Percentiles rank a stretch among this genome's conserved stretches.
phyloP scores from a whole-genome alignment of 1,139 yeast species.

The Candida mesenterica region DNA sequence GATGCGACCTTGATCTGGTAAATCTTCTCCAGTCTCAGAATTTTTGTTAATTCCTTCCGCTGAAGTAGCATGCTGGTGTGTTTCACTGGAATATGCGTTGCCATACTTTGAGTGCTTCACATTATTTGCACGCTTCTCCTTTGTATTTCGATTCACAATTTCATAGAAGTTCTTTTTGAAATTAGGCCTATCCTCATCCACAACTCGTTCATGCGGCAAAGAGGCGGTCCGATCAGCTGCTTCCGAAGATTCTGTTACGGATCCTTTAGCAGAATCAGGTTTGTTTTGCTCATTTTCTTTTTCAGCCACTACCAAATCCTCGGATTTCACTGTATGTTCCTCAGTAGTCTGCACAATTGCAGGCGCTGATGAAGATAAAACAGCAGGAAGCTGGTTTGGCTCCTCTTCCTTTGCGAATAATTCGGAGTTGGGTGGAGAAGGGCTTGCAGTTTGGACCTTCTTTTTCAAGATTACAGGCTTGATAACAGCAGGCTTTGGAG shows the following conservation, averaged over 20 bases:
- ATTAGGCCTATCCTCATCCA: constrained; percentile 28
- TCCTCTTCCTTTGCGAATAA: not conserved
- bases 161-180: constrained; percentile 35
- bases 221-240: not conserved
- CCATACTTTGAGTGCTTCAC: not conserved
- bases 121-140: constrained; percentile 1
- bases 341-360: not conserved
- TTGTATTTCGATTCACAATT: constrained; percentile 19
- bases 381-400: not conserved
- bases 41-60: not conserved
- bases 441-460: constrained; percentile 19
- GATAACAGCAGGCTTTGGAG: constrained; percentile 24
- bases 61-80: not conserved
- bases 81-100: not conserved
- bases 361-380: not conserved
- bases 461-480: constrained; percentile 45
- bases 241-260: not conserved
- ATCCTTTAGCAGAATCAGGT: not conserved
- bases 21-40: not conserved
- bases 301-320: not conserved
- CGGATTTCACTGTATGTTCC: not conserved
- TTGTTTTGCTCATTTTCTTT: not conserved
- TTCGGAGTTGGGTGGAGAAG: constrained; percentile 2
- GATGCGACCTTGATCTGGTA: not conserved
- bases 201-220: constrained; percentile 1